Evolutionary conservation across 768 basidiomycete genomes (phyloP).

Genomic region (Fomitopsis pulvina): DNA sequence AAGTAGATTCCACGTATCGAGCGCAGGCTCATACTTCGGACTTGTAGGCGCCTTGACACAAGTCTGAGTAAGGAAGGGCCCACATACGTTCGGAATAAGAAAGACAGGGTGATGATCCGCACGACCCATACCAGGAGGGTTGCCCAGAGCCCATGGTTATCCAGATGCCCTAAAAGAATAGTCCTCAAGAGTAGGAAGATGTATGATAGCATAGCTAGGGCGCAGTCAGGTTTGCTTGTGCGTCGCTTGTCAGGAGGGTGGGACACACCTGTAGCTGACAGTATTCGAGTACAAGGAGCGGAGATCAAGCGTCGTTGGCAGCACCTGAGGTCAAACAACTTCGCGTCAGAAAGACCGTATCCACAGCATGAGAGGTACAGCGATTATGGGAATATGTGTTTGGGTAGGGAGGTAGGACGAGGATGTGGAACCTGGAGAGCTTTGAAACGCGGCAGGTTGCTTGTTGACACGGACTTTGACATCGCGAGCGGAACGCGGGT

Average conservation of each 20-base stretch:
- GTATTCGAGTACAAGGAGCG: background rate
- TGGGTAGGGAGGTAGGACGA: background rate
- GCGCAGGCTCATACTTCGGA: constrained; percentile 68
- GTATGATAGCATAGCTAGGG: background rate
- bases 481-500: background rate
- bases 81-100: constrained; percentile 60
- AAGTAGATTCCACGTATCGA: constrained; percentile 76
- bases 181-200: constrained; percentile 11
- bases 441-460: background rate
- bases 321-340: background rate
- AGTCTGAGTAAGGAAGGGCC: constrained; percentile 56
- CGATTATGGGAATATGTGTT: too few species aligned
- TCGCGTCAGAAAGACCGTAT: background rate
- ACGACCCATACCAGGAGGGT: constrained; percentile 42
- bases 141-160: constrained; percentile 24
- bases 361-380: background rate
- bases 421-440: background rate
- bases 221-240: background rate
- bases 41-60: constrained; percentile 52
- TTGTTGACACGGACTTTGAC: background rate
- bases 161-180: constrained; percentile 14
- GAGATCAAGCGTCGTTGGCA: background rate
- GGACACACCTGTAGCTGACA: background rate
- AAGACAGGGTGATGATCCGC: constrained; percentile 45
- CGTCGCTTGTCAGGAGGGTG: background rate